Evolutionary conservation across 2,329 filamentous ascomycete genomes (phyloP).

Genomic region (Diaporthe batatas): DNA sequence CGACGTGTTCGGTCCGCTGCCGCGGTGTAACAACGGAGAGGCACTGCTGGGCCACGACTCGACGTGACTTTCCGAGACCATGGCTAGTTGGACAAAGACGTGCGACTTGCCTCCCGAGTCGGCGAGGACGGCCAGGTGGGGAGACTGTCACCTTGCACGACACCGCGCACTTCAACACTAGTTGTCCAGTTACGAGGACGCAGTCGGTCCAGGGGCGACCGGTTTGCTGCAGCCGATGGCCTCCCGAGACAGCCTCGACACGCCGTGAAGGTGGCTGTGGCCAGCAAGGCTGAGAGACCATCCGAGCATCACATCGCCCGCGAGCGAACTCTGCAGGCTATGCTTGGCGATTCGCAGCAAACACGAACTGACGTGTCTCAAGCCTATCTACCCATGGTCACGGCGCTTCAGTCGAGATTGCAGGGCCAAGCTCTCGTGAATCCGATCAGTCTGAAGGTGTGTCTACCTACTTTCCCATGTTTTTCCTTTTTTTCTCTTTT

Average conservation of each 20-base stretch:
- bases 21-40: slow-evolving; percentile 40
- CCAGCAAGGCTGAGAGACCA: background rate
- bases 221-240: slow-evolving; percentile 4
- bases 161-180: background rate
- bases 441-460: background rate
- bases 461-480: background rate
- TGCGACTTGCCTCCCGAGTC: background rate
- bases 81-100: background rate
- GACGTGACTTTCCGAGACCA: slow-evolving; percentile 34
- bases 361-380: slow-evolving; percentile 18
- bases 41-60: slow-evolving; percentile 35
- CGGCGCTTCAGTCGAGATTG: slow-evolving; percentile 15
- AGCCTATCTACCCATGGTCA: background rate
- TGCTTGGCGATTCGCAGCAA: slow-evolving; percentile 2
- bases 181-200: background rate
- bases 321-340: background rate
- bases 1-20: slow-evolving; percentile 38
- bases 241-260: slow-evolving; percentile 25
- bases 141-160: background rate
- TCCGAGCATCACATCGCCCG: background rate
- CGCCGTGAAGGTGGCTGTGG: background rate
- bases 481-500: background rate
- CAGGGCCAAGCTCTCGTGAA: slow-evolving; percentile 1
- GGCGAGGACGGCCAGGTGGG: background rate
- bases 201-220: background rate